These are phyloP conservation scores for Cornus kousa DNA, from an alignment of 148 eudicot species.

Conservation along the genomic window DNA sequence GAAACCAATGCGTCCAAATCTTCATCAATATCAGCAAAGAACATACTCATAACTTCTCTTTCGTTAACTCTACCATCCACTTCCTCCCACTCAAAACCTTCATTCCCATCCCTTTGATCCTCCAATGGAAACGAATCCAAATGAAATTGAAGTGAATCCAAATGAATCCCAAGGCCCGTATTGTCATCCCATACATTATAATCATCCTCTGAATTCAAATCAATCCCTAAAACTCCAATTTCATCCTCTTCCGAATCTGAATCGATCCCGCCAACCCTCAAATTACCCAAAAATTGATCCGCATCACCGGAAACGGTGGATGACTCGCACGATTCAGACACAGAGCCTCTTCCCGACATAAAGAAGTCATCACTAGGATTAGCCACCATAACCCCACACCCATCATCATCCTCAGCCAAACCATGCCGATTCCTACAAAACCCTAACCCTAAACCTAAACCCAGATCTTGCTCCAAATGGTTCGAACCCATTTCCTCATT, in stretches of 20 bases:
- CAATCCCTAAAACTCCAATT: slow-evolving; percentile 17
- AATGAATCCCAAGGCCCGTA: too few relatives aligned
- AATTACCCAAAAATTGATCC: slow-evolving; percentile 18
- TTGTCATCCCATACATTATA: too few relatives aligned
- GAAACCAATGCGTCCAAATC: too few relatives aligned
- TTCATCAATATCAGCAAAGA: too few relatives aligned
- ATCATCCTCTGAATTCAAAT: too few relatives aligned
- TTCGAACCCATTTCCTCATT: slow-evolving; percentile 26
- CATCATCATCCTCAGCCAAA: slow-evolving; percentile 14
- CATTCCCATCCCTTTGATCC: too few relatives aligned
- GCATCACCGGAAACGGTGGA: background rate
- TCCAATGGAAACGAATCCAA: too few relatives aligned
- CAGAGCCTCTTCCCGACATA: slow-evolving; percentile 34
- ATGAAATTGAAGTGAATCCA: too few relatives aligned
- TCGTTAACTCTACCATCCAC: too few relatives aligned
- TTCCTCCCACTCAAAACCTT: too few relatives aligned
- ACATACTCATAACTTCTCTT: too few relatives aligned
- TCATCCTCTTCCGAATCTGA: slow-evolving; percentile 40
- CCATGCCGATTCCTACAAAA: slow-evolving; percentile 14
- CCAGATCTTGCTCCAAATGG: slow-evolving; percentile 40
- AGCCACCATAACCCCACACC: slow-evolving; percentile 38
- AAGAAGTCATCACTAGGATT: slow-evolving; percentile 48
- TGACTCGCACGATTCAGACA: slow-evolving; percentile 21
- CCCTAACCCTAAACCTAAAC: slow-evolving; percentile 42
- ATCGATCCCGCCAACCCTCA: slow-evolving; percentile 29